Percentiles rank a stretch among this genome's conserved stretches.
phyloP scores from a whole-genome alignment of 768 basidiomycete genomes.

The Dentipellis fragilis region DNA sequence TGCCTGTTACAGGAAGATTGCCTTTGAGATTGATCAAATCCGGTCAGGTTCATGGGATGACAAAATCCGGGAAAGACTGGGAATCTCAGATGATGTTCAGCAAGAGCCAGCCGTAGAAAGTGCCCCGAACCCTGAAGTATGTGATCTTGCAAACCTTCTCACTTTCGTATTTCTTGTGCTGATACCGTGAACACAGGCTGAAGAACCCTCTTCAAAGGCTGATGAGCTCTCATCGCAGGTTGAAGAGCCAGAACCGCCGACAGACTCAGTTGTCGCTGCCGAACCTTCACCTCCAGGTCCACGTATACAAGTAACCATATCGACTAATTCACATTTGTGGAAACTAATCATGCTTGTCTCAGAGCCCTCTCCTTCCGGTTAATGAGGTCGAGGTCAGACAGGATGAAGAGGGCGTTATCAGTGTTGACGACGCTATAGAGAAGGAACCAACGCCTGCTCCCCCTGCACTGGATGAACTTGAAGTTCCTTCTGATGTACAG shows the following conservation, averaged over 20 bases:
- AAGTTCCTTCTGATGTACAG: not conserved
- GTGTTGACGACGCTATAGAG: not conserved
- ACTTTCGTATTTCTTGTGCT: not conserved
- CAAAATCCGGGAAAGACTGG: constrained; percentile 30
- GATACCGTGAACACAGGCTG: not conserved
- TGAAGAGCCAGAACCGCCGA: not conserved
- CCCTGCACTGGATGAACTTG: not conserved
- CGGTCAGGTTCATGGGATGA: constrained; percentile 58
- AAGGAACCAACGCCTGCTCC: not conserved
- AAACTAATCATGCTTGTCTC: not conserved
- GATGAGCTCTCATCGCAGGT: not conserved
- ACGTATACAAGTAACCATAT: not conserved
- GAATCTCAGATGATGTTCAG: constrained; percentile 10
- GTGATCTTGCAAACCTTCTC: not conserved
- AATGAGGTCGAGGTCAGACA: not conserved
- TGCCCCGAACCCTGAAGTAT: not conserved
- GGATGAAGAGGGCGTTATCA: not conserved
- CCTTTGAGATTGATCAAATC: constrained; percentile 67
- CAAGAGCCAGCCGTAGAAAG: not conserved
- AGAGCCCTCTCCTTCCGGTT: not conserved
- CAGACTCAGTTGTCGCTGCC: not conserved
- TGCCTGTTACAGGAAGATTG: no score
- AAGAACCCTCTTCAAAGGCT: not conserved
- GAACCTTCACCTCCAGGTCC: not conserved
- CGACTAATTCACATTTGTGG: not conserved